Evolutionary conservation across 75 land plant genomes (phyloP).

Genomic region (Pseudotsuga menziesii): DNA sequence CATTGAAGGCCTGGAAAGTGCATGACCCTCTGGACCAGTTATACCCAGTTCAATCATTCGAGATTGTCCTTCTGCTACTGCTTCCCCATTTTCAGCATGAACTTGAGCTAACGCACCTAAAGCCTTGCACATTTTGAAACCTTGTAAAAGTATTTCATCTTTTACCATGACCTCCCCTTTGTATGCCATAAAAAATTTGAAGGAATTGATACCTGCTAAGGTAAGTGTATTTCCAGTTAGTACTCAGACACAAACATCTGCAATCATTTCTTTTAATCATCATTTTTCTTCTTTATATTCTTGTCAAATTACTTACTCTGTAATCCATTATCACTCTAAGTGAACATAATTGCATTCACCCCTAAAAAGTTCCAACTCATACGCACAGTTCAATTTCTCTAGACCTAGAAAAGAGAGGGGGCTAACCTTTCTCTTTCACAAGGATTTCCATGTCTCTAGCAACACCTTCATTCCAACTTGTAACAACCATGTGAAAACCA

Average conservation of each 20-base stretch:
- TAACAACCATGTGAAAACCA: conserved; percentile 97
- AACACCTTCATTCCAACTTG: conserved; percentile 87
- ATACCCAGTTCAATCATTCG: conserved; percentile 87
- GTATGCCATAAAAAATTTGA: conserved; percentile 98
- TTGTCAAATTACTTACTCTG: no score
- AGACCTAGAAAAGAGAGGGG: not conserved
- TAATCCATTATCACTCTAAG: not conserved
- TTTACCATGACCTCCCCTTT: conserved; percentile 86
- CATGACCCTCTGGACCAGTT: conserved; percentile 98
- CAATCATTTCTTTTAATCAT: no score
- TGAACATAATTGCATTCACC: not conserved
- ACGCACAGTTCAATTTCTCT: not conserved
- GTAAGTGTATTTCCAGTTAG: not conserved
- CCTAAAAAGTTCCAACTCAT: not conserved
- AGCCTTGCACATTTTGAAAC: conserved; percentile 77
- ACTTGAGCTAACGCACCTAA: conserved; percentile 95
- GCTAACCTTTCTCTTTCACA: conserved; percentile 86
- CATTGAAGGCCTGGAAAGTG: conserved; percentile 88
- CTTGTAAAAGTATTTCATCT: conserved; percentile 85
- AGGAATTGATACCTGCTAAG: conserved; percentile 85
- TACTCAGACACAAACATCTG: not conserved
- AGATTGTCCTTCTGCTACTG: conserved; percentile 86
- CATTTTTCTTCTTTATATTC: no score
- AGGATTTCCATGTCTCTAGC: conserved; percentile 88
- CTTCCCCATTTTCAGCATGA: conserved; percentile 99